Evolutionary conservation across 345 rosid species (phyloP).

Genomic region (Pugionium cornutum): DNA sequence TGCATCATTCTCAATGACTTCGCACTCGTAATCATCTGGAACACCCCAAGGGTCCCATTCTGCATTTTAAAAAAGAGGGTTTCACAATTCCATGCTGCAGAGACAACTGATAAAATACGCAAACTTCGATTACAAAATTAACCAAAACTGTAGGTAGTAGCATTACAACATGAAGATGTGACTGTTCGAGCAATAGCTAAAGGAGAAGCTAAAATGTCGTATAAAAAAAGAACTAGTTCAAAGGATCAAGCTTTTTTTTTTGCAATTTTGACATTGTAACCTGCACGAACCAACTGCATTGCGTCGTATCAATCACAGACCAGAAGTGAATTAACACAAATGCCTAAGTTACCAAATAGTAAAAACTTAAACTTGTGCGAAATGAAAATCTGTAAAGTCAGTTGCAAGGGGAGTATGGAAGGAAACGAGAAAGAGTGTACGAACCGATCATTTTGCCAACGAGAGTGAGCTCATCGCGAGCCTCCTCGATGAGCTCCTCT

Average conservation of each 20-base stretch:
- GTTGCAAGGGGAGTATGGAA: not conserved
- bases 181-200: not conserved
- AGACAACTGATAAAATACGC: not conserved
- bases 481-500: slow-evolving; percentile 91
- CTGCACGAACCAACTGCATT: not conserved
- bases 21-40: slow-evolving; percentile 85
- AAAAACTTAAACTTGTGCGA: not conserved
- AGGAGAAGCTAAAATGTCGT: not conserved
- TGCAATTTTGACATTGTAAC: not conserved
- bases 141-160: not conserved
- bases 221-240: not conserved
- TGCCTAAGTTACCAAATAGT: not conserved
- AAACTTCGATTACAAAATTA: not conserved
- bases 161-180: not conserved
- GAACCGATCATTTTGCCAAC: slow-evolving; percentile 78
- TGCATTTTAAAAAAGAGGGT: slow-evolving; percentile 35
- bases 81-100: not conserved
- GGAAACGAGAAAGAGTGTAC: slow-evolving; percentile 21
- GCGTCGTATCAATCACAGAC: not conserved
- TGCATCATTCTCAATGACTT: slow-evolving; percentile 74
- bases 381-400: not conserved
- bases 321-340: not conserved
- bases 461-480: slow-evolving; percentile 79
- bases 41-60: slow-evolving; percentile 97
- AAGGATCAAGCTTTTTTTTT: not conserved